phyloP scores from a whole-genome alignment of 2,329 filamentous ascomycete species.

The Fusarium agapanthi region DNA sequence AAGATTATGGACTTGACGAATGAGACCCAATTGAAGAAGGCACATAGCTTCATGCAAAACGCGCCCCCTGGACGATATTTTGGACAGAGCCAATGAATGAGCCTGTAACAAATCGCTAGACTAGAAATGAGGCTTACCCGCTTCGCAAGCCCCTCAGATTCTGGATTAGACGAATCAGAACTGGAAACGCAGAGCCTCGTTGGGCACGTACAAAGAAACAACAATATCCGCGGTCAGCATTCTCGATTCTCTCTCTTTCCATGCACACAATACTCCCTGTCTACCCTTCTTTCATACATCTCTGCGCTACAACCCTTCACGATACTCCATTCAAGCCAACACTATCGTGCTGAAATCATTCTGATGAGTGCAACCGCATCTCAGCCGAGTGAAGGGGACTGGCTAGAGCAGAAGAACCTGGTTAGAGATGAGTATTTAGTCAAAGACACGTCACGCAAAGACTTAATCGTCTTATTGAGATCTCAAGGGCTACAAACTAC shows the following conservation, averaged over 20 bases:
- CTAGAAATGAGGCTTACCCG: rapidly evolving
- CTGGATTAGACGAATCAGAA: neutral
- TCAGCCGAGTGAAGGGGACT: rapidly evolving
- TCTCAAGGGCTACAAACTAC: rapidly evolving
- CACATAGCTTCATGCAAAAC: rapidly evolving
- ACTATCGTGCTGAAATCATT: rapidly evolving
- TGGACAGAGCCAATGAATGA: rapidly evolving
- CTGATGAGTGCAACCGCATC: rapidly evolving
- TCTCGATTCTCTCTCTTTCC: rapidly evolving
- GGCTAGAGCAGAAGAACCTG: rapidly evolving
- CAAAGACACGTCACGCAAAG: rapidly evolving
- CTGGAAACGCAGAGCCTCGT: rapidly evolving
- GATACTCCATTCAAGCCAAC: rapidly evolving
- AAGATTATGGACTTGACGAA: neutral
- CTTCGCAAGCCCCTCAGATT: neutral
- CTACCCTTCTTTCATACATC: neutral
- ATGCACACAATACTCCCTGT: too few relatives aligned
- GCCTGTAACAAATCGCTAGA: rapidly evolving
- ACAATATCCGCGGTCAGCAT: rapidly evolving
- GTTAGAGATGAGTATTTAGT: neutral
- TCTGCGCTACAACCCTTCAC: rapidly evolving
- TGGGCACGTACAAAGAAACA: neutral
- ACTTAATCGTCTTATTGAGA: rapidly evolving
- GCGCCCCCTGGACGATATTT: rapidly evolving
- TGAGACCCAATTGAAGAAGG: rapidly evolving